phyloP scores from a whole-genome alignment of 495 filamentous ascomycete species.

The Lepidopterella palustris region DNA sequence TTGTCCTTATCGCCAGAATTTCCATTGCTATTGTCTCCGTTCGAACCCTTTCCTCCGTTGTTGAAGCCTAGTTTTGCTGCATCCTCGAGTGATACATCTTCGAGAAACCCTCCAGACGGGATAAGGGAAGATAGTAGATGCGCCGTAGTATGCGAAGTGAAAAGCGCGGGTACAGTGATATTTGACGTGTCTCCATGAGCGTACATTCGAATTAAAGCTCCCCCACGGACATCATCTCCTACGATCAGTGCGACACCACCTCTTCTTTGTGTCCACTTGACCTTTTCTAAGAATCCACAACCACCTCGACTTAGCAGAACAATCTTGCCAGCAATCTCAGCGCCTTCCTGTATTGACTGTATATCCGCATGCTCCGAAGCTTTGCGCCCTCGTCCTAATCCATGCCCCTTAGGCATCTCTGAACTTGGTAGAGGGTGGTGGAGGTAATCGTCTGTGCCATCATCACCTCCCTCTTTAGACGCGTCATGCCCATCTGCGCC shows the following conservation, averaged over 20 bases:
- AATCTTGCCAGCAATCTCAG: conserved; percentile 89
- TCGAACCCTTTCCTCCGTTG: conserved; percentile 17
- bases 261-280: conserved; percentile 88
- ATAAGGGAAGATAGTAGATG: conserved; percentile 87
- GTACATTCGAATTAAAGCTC: conserved; percentile 90
- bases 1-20: conserved; percentile 12
- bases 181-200: conserved; percentile 91
- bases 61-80: conserved; percentile 35
- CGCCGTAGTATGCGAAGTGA: conserved; percentile 91
- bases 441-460: conserved; percentile 90
- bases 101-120: conserved; percentile 57
- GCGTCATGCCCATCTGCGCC: background rate
- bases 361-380: conserved; percentile 75
- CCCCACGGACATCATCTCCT: conserved; percentile 83
- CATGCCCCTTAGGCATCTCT: conserved; percentile 34
- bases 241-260: conserved; percentile 88
- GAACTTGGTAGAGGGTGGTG: conserved; percentile 58
- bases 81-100: conserved; percentile 47
- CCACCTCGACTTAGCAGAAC: conserved; percentile 86
- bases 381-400: conserved; percentile 34
- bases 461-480: conserved; percentile 40
- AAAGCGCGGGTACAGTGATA: conserved; percentile 85
- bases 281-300: conserved; percentile 95
- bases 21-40: conserved; percentile 12
- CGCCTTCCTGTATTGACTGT: conserved; percentile 86